Base-by-base conservation (phyloP, 805 yeast species). In the Candida adriatica region DNA sequence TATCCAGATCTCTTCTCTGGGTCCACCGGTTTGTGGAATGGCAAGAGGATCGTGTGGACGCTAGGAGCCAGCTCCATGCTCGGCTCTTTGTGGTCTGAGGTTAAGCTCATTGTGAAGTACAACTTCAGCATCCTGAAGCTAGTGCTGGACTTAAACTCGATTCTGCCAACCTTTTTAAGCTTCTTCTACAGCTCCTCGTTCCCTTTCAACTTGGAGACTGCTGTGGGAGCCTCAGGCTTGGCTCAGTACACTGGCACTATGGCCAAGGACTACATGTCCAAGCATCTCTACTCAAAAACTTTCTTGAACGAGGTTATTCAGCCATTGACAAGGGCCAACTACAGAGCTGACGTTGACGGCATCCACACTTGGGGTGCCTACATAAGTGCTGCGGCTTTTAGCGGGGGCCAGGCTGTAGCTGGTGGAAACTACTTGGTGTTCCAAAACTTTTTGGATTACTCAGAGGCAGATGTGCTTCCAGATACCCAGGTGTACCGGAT, bases 371-470 rank as follows among this genome's bases (percentile, higher is more conserved):
- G 68, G 13, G 74, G 63, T 1, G 52, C 64, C 1, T 29, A 59
- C 17, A 68, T 68, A 11, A 49, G 64, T 10, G 19, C 65, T 15
- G 58, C 68, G 3, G 64, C 70, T 0, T n/a, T n/a, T n/a, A 49
- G 49, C 3, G 58, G 53, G 8, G 60, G 61, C 2, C 34, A 40
- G 9, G 40, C 50, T 4, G 59, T 70, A 4, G 42, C 47, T 4
- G 74, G 73, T 6, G 75, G 75, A 6, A 69, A 68, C 39, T 61
- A 53, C 45, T 51, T 48, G 33, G 59, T 70, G n/a, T 69, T 70
- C 41, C 60, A 62, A 17, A 44, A 43, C 5, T 61, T 67, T 53
- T 39, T 64, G n/a, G 38, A 55, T 2, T 26, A 26, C 4, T 59
- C 73, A 0, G 40, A 34, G 1, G 69, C 73, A 0, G 36, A 30